Evolutionary conservation across 2,329 filamentous ascomycete genomes (phyloP).

Genomic region (Verticillium dahliae): DNA sequence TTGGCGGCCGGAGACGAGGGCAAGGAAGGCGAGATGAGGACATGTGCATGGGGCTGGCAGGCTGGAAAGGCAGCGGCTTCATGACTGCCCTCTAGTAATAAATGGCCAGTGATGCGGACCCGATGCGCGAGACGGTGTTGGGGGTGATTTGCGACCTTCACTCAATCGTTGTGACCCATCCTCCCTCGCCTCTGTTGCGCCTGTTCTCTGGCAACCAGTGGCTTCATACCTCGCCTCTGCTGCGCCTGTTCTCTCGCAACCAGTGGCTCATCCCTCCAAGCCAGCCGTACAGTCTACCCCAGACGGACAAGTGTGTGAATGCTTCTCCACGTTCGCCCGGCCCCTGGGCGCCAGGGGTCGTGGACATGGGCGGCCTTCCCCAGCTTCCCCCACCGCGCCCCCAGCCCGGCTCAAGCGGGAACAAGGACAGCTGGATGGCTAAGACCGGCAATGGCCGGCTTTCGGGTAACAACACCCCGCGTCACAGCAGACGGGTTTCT

Average conservation of each 20-base stretch:
- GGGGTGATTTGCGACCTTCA: too few relatives aligned
- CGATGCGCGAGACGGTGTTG: too few relatives aligned
- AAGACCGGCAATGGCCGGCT: conserved; percentile 29
- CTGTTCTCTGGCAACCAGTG: not conserved
- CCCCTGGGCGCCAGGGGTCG: not conserved
- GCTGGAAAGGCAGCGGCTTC: not conserved
- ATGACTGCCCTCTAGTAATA: not conserved
- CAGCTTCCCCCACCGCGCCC: not conserved
- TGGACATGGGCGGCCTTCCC: not conserved
- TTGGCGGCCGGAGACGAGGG: not conserved
- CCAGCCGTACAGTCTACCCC: not conserved
- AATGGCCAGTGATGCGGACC: not conserved
- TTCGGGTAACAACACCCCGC: conserved; percentile 13
- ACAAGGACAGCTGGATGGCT: conserved; percentile 8
- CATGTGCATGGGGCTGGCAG: not conserved
- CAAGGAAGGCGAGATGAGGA: not conserved
- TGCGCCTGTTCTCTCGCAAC: not conserved
- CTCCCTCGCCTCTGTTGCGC: too few relatives aligned
- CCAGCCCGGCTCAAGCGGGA: not conserved
- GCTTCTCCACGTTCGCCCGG: not conserved
- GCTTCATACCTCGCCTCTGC: too few relatives aligned
- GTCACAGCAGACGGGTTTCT: not conserved
- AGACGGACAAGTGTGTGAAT: not conserved
- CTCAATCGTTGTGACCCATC: too few relatives aligned
- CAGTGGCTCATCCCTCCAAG: not conserved